Evolutionary conservation across 1,139 yeast species (phyloP).

Genomic region (Insectozyma bohioensis): DNA sequence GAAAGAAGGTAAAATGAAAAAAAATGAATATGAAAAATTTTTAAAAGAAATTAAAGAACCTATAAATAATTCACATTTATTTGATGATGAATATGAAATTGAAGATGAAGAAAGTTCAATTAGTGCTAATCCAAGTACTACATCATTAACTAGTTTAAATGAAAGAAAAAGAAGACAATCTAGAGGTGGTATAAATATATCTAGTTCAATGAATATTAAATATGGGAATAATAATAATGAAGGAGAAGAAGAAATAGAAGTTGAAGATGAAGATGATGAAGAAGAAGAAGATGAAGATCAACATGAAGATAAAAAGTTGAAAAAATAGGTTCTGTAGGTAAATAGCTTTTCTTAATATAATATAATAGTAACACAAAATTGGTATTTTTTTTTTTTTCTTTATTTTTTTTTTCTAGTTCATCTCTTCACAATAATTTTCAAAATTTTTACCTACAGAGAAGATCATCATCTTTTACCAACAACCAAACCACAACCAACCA

Average conservation of each 20-base stretch:
- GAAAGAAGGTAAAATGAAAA: constrained; percentile 22
- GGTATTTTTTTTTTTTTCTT: too few species aligned
- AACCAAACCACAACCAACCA: constrained; percentile 1
- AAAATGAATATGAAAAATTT: constrained; percentile 28
- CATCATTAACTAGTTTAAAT: constrained; percentile 8
- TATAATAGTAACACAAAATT: too few species aligned
- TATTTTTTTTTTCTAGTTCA: constrained; percentile 6
- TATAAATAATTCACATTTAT: constrained; percentile 26
- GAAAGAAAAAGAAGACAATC: constrained; percentile 26
- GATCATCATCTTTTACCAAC: constrained; percentile 4
- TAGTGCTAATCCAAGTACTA: constrained; percentile 11
- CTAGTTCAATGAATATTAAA: too few species aligned
- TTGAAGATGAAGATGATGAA: not conserved
- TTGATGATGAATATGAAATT: constrained; percentile 29
- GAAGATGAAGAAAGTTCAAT: constrained; percentile 11
- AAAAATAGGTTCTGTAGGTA: too few species aligned
- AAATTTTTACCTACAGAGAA: too few species aligned
- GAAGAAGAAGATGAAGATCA: constrained; percentile 1
- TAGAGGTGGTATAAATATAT: constrained; percentile 28
- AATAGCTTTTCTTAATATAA: not conserved
- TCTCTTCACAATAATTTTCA: constrained; percentile 1
- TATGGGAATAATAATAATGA: too few species aligned
- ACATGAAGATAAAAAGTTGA: constrained; percentile 4
- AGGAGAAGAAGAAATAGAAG: not conserved
- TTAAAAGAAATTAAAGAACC: constrained; percentile 26